A percentile compares a stretch with the other conserved stretches of the same genome.
Evolutionary conservation across 2,329 filamentous ascomycete genomes (phyloP).

Genomic region (Venturia aucupariae): DNA sequence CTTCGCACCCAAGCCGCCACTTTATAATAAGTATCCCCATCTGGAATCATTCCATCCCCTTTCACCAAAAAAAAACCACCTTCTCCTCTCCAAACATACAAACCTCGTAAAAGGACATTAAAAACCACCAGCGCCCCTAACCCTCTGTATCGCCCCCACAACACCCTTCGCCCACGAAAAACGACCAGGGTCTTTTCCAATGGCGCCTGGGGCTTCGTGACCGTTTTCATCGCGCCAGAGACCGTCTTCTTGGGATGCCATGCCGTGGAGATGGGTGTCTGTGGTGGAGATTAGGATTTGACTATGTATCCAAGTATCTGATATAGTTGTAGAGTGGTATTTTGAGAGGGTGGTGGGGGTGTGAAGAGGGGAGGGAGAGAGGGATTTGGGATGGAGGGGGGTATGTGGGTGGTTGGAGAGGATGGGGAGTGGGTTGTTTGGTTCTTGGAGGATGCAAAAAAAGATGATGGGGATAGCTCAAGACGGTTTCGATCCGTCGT

Average conservation of each 20-base stretch:
- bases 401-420: not conserved
- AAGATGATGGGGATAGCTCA: not conserved
- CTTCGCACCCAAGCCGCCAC: too few relatives aligned
- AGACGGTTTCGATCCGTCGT: conserved; percentile 4
- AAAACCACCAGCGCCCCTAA: conserved; percentile 48
- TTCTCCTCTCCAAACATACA: too few relatives aligned
- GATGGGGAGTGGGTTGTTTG: not conserved
- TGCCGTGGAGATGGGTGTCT: conserved; percentile 51
- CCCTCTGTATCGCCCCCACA: conserved; percentile 48
- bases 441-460: not conserved
- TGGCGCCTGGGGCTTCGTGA: conserved; percentile 32
- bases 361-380: not conserved
- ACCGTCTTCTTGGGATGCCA: conserved; percentile 45
- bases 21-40: too few relatives aligned
- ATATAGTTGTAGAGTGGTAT: too few relatives aligned
- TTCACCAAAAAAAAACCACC: too few relatives aligned
- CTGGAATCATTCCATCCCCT: too few relatives aligned
- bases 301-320: too few relatives aligned
- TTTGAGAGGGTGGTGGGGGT: too few relatives aligned
- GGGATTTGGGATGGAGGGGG: not conserved
- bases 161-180: conserved; percentile 52
- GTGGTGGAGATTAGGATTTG: too few relatives aligned
- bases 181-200: conserved; percentile 40
- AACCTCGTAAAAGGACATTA: too few relatives aligned
- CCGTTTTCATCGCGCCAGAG: conserved; percentile 49